Base-by-base conservation (phyloP, 148 eudicot species). In the Gaultheria prostrata region DNA sequence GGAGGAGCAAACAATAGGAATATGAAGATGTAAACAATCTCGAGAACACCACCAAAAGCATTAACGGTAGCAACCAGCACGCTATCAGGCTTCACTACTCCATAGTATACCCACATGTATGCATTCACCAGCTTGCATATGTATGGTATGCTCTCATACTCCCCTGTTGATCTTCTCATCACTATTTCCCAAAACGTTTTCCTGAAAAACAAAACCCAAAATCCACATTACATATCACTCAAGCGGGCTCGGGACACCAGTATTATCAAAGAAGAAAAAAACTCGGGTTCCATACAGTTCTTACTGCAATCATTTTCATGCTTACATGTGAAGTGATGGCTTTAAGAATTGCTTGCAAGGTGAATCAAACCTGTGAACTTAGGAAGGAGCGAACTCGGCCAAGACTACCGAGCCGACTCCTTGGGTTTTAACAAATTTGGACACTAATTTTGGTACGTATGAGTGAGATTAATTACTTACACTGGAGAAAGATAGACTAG, bases 71-170 rank as follows among this genome's bases (percentile, higher is more conserved):
- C 72, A 0, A 67, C 72, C 72, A 67, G 72, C 35, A 67, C 39
- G 8, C 72, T 67, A 0, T 67, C 18, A 28, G 72, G 72, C 72
- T 67, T 67, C 33, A 67, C 33, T 5, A 67, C 35, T 67, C 72
- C 72, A 28, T 67, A 67, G 72, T 67, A 67, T 28, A 67, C 72
- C 72, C 72, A 67, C 35, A 28, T 28, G 6, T 28, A 67, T 8
- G 35, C 72, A 28, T 67, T 67, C 72, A 67, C 35, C 35, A 67
- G 0, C 72, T 67, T 67, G 72, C 35, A 67, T 67, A 67, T 30
- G 35, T 67, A 67, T 4, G 72, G 72, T 67, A 67, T 67, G 72
- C 72, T 67, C 72, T 67, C 72, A 28, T 67, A 67, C 17, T 67
- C 72, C 72, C 72, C 72, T 67, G 72, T 67, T 30, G 72, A 28